Evolutionary conservation across 2,329 filamentous ascomycete species (phyloP).

Genomic region (Fonsecaea pedrosoi): DNA sequence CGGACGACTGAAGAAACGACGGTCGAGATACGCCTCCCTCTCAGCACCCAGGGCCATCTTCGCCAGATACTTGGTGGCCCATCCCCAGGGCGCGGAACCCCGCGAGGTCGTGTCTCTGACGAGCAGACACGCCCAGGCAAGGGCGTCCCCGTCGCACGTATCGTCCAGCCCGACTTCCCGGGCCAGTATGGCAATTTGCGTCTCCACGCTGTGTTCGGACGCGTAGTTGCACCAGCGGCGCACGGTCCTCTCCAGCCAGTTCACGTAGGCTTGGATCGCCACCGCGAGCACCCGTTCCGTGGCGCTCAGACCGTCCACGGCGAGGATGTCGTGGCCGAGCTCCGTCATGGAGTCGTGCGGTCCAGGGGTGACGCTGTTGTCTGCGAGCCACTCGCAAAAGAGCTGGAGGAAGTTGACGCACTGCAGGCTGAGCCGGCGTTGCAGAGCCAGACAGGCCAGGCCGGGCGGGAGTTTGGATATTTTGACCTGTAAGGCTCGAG

Average conservation of each 20-base stretch:
- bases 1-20: background rate
- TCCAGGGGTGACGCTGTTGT: background rate
- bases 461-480: conserved; percentile 2
- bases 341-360: conserved; percentile 14
- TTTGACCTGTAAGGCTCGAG: background rate
- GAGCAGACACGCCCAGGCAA: conserved; percentile 17
- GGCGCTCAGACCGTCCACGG: conserved; percentile 1
- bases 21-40: background rate
- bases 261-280: conserved; percentile 19
- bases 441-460: conserved; percentile 1
- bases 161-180: background rate
- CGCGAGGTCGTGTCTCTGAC: conserved; percentile 13
- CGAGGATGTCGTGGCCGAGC: conserved; percentile 14
- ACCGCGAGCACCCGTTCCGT: conserved; percentile 10
- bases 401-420: conserved; percentile 17
- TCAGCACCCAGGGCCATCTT: background rate
- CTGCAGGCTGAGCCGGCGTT: conserved; percentile 12
- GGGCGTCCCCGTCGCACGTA: background rate
- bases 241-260: conserved; percentile 10
- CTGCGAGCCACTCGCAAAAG: conserved; percentile 13
- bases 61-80: background rate
- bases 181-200: conserved; percentile 3
- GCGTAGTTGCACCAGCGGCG: conserved; percentile 16
- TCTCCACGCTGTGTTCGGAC: conserved; percentile 9
- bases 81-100: conserved; percentile 4